Conservation (phyloP, 2,329 filamentous ascomycete genomes). For the Herpotrichia juniperi region DNA sequence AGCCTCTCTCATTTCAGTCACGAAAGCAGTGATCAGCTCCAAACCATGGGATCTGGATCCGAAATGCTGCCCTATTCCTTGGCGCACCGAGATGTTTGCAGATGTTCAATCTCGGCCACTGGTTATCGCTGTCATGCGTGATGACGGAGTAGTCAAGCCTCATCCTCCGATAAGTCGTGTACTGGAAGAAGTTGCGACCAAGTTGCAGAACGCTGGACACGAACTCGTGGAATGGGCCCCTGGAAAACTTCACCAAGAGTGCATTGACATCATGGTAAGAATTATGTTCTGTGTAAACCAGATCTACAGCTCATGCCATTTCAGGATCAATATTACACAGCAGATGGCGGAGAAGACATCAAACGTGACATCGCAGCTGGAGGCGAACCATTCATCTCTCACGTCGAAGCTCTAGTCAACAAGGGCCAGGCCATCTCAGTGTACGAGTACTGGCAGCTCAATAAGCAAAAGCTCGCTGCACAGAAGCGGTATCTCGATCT, state of each 20-base stretch:
- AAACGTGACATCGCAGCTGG: conserved; percentile 58
- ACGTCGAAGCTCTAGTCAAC: conserved; percentile 62
- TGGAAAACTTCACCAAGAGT: conserved; percentile 58
- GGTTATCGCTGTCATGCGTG: conserved; percentile 56
- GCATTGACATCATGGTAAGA: conserved; percentile 60
- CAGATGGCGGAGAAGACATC: conserved; percentile 69
- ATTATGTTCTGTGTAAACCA: not conserved
- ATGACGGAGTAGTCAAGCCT: conserved; percentile 61
- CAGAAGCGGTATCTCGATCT: conserved; percentile 65
- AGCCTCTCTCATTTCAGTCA: conserved; percentile 57
- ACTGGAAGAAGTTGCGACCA: conserved; percentile 45
- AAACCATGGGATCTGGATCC: conserved; percentile 63
- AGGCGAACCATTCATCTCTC: conserved; percentile 59
- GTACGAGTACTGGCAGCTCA: conserved; percentile 72
- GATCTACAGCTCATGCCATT: conserved; percentile 2
- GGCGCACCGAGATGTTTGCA: conserved; percentile 56
- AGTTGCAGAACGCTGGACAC: conserved; percentile 57
- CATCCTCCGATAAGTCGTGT: conserved; percentile 61
- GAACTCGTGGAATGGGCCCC: conserved; percentile 61
- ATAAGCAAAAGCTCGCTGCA: conserved; percentile 60
- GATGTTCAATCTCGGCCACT: conserved; percentile 52
- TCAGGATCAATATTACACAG: conserved; percentile 66
- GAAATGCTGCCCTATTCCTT: conserved; percentile 59
- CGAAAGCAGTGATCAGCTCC: conserved; percentile 54
- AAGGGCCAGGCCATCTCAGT: conserved; percentile 60